A percentile compares a stretch with the other conserved stretches of the same genome.
phyloP scores from a whole-genome alignment of 1,139 yeast genomes.

The Schwanniomyces etchellsii region DNA sequence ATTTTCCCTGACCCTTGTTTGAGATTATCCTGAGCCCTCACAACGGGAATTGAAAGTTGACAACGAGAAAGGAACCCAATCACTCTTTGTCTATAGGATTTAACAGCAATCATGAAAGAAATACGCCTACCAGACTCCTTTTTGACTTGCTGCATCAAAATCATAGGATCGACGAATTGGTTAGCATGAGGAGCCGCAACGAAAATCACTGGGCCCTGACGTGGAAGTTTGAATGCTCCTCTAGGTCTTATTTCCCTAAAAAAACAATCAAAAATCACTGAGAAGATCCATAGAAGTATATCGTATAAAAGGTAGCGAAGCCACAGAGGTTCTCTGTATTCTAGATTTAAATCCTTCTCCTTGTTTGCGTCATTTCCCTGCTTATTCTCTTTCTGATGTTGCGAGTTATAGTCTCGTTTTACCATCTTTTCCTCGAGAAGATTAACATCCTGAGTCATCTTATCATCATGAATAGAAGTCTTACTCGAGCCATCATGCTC shows the following conservation, averaged over 20 bases:
- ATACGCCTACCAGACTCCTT: slow-evolving; percentile 68
- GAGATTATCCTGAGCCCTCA: slow-evolving; percentile 84
- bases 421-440: too few species aligned
- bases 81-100: slow-evolving; percentile 59
- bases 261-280: slow-evolving; percentile 49
- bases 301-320: slow-evolving; percentile 41
- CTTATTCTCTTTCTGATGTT: too few species aligned
- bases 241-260: slow-evolving; percentile 87
- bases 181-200: slow-evolving; percentile 98
- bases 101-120: slow-evolving; percentile 83
- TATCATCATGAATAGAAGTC: too few species aligned
- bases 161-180: slow-evolving; percentile 89
- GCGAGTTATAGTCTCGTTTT: too few species aligned
- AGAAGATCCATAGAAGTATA: slow-evolving; percentile 42
- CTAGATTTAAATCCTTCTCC: slow-evolving; percentile 2
- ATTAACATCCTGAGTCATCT: too few species aligned
- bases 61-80: slow-evolving; percentile 74
- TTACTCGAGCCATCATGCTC: too few species aligned
- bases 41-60: slow-evolving; percentile 83
- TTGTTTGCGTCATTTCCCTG: background rate
- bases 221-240: slow-evolving; percentile 86
- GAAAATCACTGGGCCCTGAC: slow-evolving; percentile 79
- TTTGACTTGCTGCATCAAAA: slow-evolving; percentile 77
- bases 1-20: slow-evolving; percentile 57
- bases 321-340: slow-evolving; percentile 15